Conservation (phyloP, 2,329 filamentous ascomycete species). For the Nannizziopsis barbatae region DNA sequence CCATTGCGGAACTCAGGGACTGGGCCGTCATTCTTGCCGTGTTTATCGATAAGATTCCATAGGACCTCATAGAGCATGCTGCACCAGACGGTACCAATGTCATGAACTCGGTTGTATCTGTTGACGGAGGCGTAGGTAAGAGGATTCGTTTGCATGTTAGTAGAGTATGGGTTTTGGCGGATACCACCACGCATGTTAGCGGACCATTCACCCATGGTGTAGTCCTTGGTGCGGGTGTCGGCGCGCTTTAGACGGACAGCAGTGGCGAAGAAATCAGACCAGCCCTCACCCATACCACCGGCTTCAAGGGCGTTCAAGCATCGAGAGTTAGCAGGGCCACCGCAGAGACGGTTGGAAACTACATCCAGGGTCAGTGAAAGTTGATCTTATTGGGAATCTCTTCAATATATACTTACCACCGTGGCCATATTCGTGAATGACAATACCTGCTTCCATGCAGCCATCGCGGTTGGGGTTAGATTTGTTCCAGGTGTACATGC, state of each 20-base stretch:
- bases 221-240: slow-evolving; percentile 13
- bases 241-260: slow-evolving; percentile 10
- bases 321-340: slow-evolving; percentile 13
- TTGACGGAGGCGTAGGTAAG: slow-evolving; percentile 11
- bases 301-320: slow-evolving; percentile 13
- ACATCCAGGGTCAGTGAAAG: not conserved
- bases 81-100: slow-evolving; percentile 14
- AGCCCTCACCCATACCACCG: slow-evolving; percentile 16
- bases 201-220: slow-evolving; percentile 14
- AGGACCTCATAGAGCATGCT: slow-evolving; percentile 14
- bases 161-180: slow-evolving; percentile 14
- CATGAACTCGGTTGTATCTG: slow-evolving; percentile 7
- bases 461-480: slow-evolving; percentile 14
- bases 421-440: slow-evolving; percentile 15
- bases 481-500: slow-evolving; percentile 15
- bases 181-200: slow-evolving; percentile 11
- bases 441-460: slow-evolving; percentile 13
- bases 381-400: no score
- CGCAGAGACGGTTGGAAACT: slow-evolving; percentile 15
- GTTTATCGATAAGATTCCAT: slow-evolving; percentile 15
- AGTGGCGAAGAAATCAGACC: slow-evolving; percentile 14
- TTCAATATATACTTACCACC: slow-evolving; percentile 11
- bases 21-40: slow-evolving; percentile 12
- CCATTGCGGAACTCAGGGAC: slow-evolving; percentile 9
- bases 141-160: slow-evolving; percentile 12